Evolutionary conservation across 1,284 basidiomycete genomes (phyloP).

Genomic region (Cutaneotrichosporon sp.): DNA sequence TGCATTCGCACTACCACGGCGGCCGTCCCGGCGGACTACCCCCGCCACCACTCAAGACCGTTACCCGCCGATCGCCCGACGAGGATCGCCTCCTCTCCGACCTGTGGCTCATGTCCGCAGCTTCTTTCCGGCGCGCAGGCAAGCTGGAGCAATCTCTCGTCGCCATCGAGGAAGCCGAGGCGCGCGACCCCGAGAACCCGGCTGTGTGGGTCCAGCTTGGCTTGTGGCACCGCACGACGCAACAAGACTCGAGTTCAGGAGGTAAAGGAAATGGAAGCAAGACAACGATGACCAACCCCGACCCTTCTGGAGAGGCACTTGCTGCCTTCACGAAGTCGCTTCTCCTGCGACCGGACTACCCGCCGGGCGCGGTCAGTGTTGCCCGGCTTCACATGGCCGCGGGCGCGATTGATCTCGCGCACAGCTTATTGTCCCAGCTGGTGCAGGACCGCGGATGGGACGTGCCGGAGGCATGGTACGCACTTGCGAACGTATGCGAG

Average conservation of each 20-base stretch:
- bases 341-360: slow-evolving; percentile 69
- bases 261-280: too few species aligned
- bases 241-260: too few species aligned
- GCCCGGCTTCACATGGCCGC: slow-evolving; percentile 63
- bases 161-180: slow-evolving; percentile 93
- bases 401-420: slow-evolving; percentile 58
- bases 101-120: slow-evolving; percentile 89
- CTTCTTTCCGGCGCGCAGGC: slow-evolving; percentile 82
- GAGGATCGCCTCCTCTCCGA: slow-evolving; percentile 73
- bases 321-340: slow-evolving; percentile 77
- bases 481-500: slow-evolving; percentile 71
- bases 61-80: slow-evolving; percentile 51
- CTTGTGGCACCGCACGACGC: slow-evolving; percentile 58
- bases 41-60: slow-evolving; percentile 24
- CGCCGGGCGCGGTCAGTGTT: slow-evolving; percentile 70
- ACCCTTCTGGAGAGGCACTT: slow-evolving; percentile 46
- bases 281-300: too few species aligned
- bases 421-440: slow-evolving; percentile 55
- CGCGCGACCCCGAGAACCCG: slow-evolving; percentile 75
- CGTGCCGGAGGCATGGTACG: slow-evolving; percentile 86
- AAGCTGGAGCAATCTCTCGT: slow-evolving; percentile 84
- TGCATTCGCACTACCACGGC: slow-evolving; percentile 63
- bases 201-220: slow-evolving; percentile 93
- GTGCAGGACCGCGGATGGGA: slow-evolving; percentile 66
- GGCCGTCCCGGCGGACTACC: slow-evolving; percentile 12